phyloP scores from a whole-genome alignment of 2,329 filamentous ascomycete species.

The Shiraia sp. region DNA sequence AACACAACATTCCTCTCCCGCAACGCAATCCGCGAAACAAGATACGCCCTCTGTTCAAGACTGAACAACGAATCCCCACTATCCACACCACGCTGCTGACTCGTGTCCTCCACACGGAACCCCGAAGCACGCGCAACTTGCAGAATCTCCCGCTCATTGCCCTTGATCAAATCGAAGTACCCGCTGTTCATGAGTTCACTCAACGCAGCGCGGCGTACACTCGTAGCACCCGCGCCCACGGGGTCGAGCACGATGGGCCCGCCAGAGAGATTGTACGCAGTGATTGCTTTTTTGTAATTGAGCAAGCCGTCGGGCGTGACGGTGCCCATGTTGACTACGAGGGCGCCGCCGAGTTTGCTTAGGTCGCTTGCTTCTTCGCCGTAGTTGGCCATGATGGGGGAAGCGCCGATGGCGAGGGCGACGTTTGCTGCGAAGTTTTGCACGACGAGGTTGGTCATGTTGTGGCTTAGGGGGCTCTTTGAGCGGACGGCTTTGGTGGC shows the following conservation, averaged over 20 bases:
- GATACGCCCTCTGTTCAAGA: constrained; percentile 58
- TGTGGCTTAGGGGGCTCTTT: constrained; percentile 78
- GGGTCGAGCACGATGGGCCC: constrained; percentile 85
- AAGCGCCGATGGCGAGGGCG: constrained; percentile 79
- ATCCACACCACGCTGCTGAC: constrained; percentile 82
- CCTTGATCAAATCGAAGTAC: constrained; percentile 88
- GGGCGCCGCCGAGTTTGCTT: constrained; percentile 72
- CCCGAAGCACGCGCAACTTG: constrained; percentile 63
- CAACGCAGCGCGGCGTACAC: constrained; percentile 71
- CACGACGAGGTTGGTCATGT: constrained; percentile 97
- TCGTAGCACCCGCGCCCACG: constrained; percentile 84
- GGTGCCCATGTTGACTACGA: constrained; percentile 96
- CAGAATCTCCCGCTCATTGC: constrained; percentile 86
- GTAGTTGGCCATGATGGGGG: constrained; percentile 92
- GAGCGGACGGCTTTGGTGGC: constrained; percentile 65
- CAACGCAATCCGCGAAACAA: constrained; percentile 69
- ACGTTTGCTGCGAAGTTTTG: constrained; percentile 95
- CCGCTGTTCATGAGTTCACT: constrained; percentile 71
- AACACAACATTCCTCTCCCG: constrained; percentile 74
- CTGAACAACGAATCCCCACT: constrained; percentile 63
- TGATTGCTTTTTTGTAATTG: constrained; percentile 74
- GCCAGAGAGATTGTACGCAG: constrained; percentile 77
- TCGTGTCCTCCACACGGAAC: constrained; percentile 44
- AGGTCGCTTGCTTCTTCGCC: constrained; percentile 81
- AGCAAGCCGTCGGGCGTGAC: constrained; percentile 73